Evolutionary conservation across 2,329 filamentous ascomycete species (phyloP), one percentile per base, ranked within the genome.

Genomic region (Phaeophleospora eucalypticola): DNA sequence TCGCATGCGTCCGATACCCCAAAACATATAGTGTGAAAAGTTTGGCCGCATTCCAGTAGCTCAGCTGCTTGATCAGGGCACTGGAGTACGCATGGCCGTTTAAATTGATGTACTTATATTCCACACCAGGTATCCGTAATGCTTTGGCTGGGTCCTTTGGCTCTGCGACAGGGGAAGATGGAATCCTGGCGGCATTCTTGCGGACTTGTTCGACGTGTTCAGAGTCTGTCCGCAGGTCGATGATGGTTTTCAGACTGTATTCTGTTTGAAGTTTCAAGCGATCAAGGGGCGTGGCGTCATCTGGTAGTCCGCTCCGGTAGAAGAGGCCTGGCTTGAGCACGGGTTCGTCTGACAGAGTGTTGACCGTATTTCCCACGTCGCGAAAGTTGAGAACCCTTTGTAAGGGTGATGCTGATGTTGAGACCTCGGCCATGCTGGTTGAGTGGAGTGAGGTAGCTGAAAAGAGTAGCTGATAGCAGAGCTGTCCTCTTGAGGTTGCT

Each of bases 211-310:
- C 55, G 43, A 56, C 43, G 46, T 58, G 52, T 29, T 62, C 53
- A 14, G 75, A 87, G 81, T 84, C 81, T 52, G 88, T 87, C 46
- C 89, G 80, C 9, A 95, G 72, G 69, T 95, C 89, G 49, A 95
- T 78, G 34, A 95, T 79, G 2, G 82, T 87, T 55, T 76, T 79
- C 53, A 95, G 79, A 17, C 78, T 75, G 56, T 84, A 76, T 24
- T 81, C 75, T 6, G 81, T 68, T 8, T 71, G 67, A 9, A 95
- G 74, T 24, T 72, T 69, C 27, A 72, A 64, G 46, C 79, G 78
- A 67, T 95, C 89, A 29, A 72, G 63, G 16, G 74, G 60, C 0
- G 86, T 84, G 29, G 87, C 86, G 65, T 88, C 82, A 61, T 95
- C 88, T 76, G 66, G 63, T 12, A 56, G 57, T 17, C 58, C 63